These are phyloP conservation scores for Geotrichum candidum DNA, from an alignment of 1,139 yeast species.

Conservation along the genomic window DNA sequence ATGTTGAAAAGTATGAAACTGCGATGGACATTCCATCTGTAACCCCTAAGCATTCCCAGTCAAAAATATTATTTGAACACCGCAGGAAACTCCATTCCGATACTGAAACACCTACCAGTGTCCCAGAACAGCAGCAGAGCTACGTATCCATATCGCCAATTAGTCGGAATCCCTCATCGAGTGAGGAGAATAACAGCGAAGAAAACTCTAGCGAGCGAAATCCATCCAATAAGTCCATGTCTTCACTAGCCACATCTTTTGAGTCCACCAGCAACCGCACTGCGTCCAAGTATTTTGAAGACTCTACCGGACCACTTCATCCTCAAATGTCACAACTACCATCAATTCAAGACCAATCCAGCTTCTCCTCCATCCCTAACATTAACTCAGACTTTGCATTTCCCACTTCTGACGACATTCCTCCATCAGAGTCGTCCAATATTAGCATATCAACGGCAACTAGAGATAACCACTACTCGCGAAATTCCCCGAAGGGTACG, in stretches of 20 bases:
- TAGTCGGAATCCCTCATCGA: slow-evolving; percentile 14
- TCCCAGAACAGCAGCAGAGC: background rate
- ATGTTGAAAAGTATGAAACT: background rate
- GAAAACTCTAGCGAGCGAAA: slow-evolving; percentile 11
- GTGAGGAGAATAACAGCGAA: slow-evolving; percentile 16
- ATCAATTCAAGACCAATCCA: slow-evolving; percentile 1
- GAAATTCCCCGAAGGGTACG: slow-evolving; percentile 2
- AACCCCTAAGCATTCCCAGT: background rate
- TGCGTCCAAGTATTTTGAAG: slow-evolving; percentile 9
- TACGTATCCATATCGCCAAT: slow-evolving; percentile 7
- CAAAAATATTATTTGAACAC: background rate
- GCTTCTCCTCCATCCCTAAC: background rate
- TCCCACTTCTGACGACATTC: background rate
- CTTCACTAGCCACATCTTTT: slow-evolving; percentile 24
- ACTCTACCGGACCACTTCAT: background rate
- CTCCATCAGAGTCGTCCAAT: slow-evolving; percentile 5
- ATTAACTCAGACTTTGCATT: background rate
- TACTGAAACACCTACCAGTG: background rate
- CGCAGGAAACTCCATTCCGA: background rate
- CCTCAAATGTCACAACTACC: background rate
- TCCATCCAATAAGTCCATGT: slow-evolving; percentile 22
- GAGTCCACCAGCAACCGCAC: slow-evolving; percentile 18
- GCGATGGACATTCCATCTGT: background rate
- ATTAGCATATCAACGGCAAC: slow-evolving; percentile 11
- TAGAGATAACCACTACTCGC: background rate